phyloP scores from a whole-genome alignment of 2,329 filamentous ascomycete genomes.

The Calonectria hongkongensis region DNA sequence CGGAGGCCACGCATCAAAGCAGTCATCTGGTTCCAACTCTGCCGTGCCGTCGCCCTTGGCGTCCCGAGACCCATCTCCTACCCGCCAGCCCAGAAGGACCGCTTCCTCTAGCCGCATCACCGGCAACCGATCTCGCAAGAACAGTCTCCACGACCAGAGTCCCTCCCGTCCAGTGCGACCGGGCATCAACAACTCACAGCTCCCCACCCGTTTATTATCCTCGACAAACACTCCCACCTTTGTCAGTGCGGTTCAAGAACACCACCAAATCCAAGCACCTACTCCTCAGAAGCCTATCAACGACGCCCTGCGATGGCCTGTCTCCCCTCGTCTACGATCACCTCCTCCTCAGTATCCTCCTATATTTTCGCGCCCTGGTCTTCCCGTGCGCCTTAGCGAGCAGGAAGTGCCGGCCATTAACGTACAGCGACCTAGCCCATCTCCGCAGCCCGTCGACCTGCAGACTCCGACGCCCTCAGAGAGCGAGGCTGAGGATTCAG shows the following conservation, averaged over 20 bases:
- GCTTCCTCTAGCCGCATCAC: slow-evolving; percentile 60
- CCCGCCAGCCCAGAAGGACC: slow-evolving; percentile 61
- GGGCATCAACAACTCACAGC: slow-evolving; percentile 75
- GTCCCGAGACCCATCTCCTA: slow-evolving; percentile 70
- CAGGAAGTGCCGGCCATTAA: slow-evolving; percentile 71
- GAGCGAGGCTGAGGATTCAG: slow-evolving; percentile 73
- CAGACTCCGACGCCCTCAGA: slow-evolving; percentile 63
- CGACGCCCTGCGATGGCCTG: slow-evolving; percentile 82
- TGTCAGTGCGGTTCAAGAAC: slow-evolving; percentile 76
- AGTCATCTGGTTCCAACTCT: slow-evolving; percentile 62
- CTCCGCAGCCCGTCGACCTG: slow-evolving; percentile 64
- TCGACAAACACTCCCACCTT: slow-evolving; percentile 81
- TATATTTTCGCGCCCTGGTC: slow-evolving; percentile 66
- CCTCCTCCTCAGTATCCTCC: slow-evolving; percentile 85
- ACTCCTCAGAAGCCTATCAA: slow-evolving; percentile 77
- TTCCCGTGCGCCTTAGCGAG: slow-evolving; percentile 68
- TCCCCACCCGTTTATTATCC: slow-evolving; percentile 81
- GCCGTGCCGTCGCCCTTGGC: slow-evolving; percentile 60
- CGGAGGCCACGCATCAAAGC: slow-evolving; percentile 58
- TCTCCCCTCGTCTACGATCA: slow-evolving; percentile 85
- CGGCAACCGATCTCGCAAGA: slow-evolving; percentile 76
- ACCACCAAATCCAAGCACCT: slow-evolving; percentile 74
- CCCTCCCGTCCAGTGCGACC: slow-evolving; percentile 72
- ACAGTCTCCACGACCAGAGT: slow-evolving; percentile 78
- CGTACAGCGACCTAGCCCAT: slow-evolving; percentile 70